Evolutionary conservation across 257 asterid genomes (phyloP), one percentile per base, ranked within the genome.

Genomic region (Fraxinus americana): DNA sequence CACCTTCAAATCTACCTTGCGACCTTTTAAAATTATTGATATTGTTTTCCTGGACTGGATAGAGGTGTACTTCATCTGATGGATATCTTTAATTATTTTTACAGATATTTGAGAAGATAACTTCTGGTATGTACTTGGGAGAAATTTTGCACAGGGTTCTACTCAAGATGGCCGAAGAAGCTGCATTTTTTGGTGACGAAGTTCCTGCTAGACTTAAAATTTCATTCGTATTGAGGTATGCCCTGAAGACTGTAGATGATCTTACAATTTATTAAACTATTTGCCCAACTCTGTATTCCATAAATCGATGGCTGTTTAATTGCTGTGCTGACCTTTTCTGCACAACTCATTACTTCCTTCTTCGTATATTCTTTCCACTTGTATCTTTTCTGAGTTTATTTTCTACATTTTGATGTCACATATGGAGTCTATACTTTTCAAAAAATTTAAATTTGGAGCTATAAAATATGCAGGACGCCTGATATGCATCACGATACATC

Each of bases 111-210:
- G 98, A 93, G 88, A 92, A 93, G 89, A 39, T 92, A 34, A 90
- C 83, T 39, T 92, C 97, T 29, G 97, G 98, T 76, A 90, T 93
- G 98, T 93, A 93, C 84, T 85, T 93, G 94, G 98, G 97, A 72
- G 98, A 93, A 82, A 87, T 93, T 66, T 73, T 93, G 75, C 91
- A 94, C 25, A 78, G 91, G 85, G 92, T 93, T 74, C 81, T 93
- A 43, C 90, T 86, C 11, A 89, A 74, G 81, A 23, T 93, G 48
- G 16, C 48, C 0, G 16, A 10, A 41, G 48, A 41, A 85, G 91
- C 98, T 36, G 85, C 86, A 75, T 85, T 93, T 77, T 93, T 92
- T 36, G 97, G 98, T 25, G 92, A 90, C 32, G 94, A 83, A 70
- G 95, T 92, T 77, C 98, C 97, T 7, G 79, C 87, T 23, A 92